These are phyloP conservation scores for Colletotrichum gloeosporioides DNA, from an alignment of 2,329 filamentous ascomycete species.

Conservation along the genomic window DNA sequence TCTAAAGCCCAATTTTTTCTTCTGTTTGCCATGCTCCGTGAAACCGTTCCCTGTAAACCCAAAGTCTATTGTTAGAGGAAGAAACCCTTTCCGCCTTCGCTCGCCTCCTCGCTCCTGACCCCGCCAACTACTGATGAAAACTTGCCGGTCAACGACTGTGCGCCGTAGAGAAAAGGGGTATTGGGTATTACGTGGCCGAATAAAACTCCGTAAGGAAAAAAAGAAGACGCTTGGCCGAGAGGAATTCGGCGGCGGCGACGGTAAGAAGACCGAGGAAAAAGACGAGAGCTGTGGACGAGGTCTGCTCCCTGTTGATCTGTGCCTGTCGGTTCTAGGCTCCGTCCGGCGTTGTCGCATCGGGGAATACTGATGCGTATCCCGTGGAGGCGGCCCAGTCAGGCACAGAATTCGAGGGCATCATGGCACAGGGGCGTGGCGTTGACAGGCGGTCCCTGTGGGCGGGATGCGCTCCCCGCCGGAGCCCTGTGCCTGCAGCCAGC, in stretches of 20 bases:
- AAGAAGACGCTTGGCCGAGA: not conserved
- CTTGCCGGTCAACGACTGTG: not conserved
- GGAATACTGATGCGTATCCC: not conserved
- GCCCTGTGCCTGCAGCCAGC: conserved; percentile 8
- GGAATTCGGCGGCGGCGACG: not conserved
- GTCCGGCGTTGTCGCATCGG: not conserved
- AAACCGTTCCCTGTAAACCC: conserved; percentile 4
- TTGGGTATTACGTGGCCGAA: conserved; percentile 1
- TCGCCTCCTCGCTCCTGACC: not conserved
- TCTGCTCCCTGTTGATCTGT: not conserved
- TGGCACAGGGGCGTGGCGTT: conserved; percentile 5
- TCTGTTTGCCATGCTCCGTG: conserved; percentile 15
- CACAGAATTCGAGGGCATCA: conserved; percentile 7
- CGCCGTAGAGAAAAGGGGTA: not conserved
- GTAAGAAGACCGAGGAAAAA: not conserved
- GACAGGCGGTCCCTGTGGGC: not conserved
- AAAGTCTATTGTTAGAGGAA: conserved; percentile 14
- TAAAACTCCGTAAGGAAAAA: not conserved
- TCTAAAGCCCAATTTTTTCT: conserved; percentile 19
- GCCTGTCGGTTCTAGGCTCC: not conserved
- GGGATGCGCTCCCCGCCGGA: conserved; percentile 6
- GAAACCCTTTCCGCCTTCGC: not conserved
- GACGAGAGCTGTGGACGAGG: not conserved
- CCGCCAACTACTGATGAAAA: not conserved
- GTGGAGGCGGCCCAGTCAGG: not conserved